Percentiles rank a stretch among this genome's conserved stretches.
Evolutionary conservation across 345 rosid genomes (phyloP).

Genomic region (Salix dunnii): DNA sequence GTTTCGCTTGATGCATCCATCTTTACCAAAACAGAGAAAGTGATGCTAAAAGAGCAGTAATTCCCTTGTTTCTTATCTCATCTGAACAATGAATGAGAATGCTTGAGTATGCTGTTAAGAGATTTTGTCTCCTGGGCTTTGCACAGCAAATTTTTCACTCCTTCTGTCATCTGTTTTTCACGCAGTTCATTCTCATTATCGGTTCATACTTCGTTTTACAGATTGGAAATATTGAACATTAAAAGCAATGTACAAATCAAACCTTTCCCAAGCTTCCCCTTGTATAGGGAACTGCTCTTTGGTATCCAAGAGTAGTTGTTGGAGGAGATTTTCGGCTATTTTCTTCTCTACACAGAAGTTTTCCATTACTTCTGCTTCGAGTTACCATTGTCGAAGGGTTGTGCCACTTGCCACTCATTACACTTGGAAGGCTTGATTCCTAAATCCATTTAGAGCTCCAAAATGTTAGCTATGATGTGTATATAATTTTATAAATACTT

Average conservation of each 20-base stretch:
- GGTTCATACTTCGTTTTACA: background rate
- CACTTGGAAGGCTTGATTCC: conserved; percentile 77
- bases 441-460: conserved; percentile 8
- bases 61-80: conserved; percentile 14
- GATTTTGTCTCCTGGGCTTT: conserved; percentile 55
- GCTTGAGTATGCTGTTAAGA: conserved; percentile 49
- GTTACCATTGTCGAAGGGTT: conserved; percentile 48
- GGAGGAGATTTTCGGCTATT: conserved; percentile 42
- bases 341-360: conserved; percentile 24
- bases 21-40: background rate
- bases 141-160: conserved; percentile 49
- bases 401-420: conserved; percentile 48
- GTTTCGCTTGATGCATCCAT: background rate
- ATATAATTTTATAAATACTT: background rate
- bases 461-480: background rate
- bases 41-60: background rate
- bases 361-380: conserved; percentile 60
- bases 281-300: conserved; percentile 61
- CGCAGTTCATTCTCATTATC: background rate
- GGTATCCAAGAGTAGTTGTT: conserved; percentile 29
- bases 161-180: conserved; percentile 44
- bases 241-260: background rate
- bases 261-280: conserved; percentile 60
- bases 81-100: conserved; percentile 60
- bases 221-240: background rate